phyloP scores from a whole-genome alignment of 805 yeast genomes.

The Tanozyma kutaoensis region DNA sequence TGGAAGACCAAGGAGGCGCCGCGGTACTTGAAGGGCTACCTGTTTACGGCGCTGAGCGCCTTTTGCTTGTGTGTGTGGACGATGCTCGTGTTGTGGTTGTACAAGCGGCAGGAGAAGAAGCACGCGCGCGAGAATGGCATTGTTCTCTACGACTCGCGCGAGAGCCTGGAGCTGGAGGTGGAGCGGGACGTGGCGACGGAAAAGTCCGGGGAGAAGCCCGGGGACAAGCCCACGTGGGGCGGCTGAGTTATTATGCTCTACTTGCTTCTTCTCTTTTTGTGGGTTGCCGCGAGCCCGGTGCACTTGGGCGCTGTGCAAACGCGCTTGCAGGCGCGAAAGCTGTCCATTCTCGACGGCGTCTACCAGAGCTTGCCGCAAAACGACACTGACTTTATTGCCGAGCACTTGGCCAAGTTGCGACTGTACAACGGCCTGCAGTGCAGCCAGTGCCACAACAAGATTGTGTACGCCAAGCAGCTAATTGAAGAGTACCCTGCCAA shows the following conservation, averaged over 20 bases:
- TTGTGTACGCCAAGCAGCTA: constrained; percentile 15
- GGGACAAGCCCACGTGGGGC: too few relatives aligned
- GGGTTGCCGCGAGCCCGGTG: too few relatives aligned
- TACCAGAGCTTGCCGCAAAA: too few relatives aligned
- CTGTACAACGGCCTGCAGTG: constrained; percentile 19
- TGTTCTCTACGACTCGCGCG: constrained; percentile 15
- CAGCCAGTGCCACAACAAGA: constrained; percentile 21
- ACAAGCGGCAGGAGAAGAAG: constrained; percentile 19
- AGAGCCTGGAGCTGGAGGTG: too few relatives aligned
- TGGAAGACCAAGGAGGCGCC: constrained; percentile 53
- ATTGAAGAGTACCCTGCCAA: constrained; percentile 16
- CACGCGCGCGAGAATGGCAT: constrained; percentile 23
- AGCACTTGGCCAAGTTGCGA: constrained; percentile 14
- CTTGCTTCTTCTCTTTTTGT: too few relatives aligned
- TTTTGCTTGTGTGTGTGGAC: constrained; percentile 35
- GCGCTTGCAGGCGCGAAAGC: too few relatives aligned
- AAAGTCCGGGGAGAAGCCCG: too few relatives aligned
- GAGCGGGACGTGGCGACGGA: too few relatives aligned
- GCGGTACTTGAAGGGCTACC: constrained; percentile 38
- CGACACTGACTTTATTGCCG: constrained; percentile 16
- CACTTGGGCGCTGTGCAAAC: too few relatives aligned
- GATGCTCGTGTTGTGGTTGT: constrained; percentile 35
- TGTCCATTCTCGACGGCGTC: too few relatives aligned
- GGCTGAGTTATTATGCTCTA: too few relatives aligned
- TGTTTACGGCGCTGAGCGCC: constrained; percentile 35